phyloP scores from a whole-genome alignment of 1,284 basidiomycete species.

The Omphalotus olearius region DNA sequence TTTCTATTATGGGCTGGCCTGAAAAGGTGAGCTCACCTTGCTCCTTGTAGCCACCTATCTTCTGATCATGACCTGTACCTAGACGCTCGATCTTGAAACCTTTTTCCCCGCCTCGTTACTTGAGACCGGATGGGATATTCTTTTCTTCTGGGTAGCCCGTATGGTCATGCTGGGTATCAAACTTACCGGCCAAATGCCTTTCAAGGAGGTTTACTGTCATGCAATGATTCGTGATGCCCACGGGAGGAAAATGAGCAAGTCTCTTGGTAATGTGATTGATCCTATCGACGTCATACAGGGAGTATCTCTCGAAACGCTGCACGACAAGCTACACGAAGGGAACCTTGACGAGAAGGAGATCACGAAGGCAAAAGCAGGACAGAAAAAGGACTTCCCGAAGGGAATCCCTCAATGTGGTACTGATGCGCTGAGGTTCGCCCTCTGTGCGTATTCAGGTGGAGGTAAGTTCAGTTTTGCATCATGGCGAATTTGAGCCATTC shows the following conservation, averaged over 20 bases:
- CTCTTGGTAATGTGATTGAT: conserved; percentile 97
- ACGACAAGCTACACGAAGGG: conserved; percentile 84
- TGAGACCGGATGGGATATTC: conserved; percentile 98
- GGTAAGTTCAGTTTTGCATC: conserved; percentile 40
- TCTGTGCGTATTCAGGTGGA: conserved; percentile 92
- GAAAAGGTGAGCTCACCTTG: conserved; percentile 52
- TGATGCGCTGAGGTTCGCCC: conserved; percentile 92
- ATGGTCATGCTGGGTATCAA: conserved; percentile 96
- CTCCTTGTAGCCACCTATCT: conserved; percentile 2
- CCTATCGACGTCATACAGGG: conserved; percentile 96
- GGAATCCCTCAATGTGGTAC: conserved; percentile 99
- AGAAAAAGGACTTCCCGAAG: conserved; percentile 99
- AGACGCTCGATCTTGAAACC: conserved; percentile 70
- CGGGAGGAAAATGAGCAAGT: conserved; percentile 99
- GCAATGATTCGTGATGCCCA: conserved; percentile 99
- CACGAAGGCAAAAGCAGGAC: conserved; percentile 85
- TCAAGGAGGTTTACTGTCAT: conserved; percentile 97
- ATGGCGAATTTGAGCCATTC: no score
- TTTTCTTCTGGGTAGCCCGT: conserved; percentile 99
- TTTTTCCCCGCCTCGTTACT: conserved; percentile 91
- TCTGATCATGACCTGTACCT: conserved; percentile 1
- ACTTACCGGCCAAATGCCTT: conserved; percentile 89
- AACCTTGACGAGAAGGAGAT: conserved; percentile 97
- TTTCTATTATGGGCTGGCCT: conserved; percentile 98
- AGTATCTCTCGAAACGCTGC: conserved; percentile 77